Conservation (phyloP, 768 basidiomycete genomes). For the Tephrocybe sp. region DNA sequence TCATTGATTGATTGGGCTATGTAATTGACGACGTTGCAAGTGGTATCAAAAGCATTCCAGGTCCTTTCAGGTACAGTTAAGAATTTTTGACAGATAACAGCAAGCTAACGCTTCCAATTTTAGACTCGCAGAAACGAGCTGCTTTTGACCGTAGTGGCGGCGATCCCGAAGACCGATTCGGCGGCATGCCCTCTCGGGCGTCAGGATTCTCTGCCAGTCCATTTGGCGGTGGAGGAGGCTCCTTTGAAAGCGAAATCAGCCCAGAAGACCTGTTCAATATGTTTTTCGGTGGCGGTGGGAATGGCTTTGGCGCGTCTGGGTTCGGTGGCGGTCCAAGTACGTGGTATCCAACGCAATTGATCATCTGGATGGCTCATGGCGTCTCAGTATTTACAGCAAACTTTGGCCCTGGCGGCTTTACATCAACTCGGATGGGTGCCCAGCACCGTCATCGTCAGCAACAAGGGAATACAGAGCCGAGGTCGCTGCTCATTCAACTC, state of each 20-base stretch:
- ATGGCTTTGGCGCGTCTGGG: constrained; percentile 43
- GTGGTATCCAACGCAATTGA: constrained; percentile 8
- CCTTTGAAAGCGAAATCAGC: constrained; percentile 83
- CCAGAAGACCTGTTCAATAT: constrained; percentile 98
- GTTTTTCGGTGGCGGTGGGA: constrained; percentile 87
- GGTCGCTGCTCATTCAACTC: constrained; percentile 72
- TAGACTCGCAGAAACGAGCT: constrained; percentile 89
- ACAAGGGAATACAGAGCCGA: constrained; percentile 42
- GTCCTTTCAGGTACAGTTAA: constrained; percentile 69
- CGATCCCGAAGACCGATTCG: constrained; percentile 85
- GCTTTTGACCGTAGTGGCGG: constrained; percentile 80
- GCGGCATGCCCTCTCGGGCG: constrained; percentile 62
- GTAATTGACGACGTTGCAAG: constrained; percentile 39
- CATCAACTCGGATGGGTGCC: constrained; percentile 59
- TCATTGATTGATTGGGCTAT: too few relatives aligned
- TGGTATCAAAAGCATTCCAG: constrained; percentile 98
- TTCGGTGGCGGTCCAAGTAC: constrained; percentile 62
- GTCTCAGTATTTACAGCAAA: constrained; percentile 67
- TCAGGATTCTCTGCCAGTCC: constrained; percentile 49
- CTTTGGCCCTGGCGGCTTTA: constrained; percentile 86
- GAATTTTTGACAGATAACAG: not conserved
- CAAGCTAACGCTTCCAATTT: constrained; percentile 5
- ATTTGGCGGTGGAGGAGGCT: constrained; percentile 49
- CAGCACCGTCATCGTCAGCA: constrained; percentile 34
- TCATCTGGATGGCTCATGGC: not conserved